phyloP scores from a whole-genome alignment of 148 eudicot genomes.

The Rhododendron molle region DNA sequence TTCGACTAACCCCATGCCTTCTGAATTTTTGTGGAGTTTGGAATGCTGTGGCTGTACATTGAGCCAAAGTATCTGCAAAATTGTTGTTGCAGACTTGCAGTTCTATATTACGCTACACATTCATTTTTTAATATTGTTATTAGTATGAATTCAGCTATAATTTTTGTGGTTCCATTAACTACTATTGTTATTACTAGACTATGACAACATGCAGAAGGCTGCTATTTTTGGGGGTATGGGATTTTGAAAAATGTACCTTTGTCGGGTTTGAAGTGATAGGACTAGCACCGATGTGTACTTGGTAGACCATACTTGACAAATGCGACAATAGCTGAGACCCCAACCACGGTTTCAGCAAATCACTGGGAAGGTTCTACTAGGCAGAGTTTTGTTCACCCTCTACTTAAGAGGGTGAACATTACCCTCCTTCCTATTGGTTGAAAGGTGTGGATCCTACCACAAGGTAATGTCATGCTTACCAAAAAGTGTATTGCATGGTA shows the following conservation, averaged over 20 bases:
- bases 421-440: no score
- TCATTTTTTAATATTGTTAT: neutral
- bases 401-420: no score
- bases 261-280: neutral
- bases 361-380: neutral
- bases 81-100: neutral
- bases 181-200: neutral
- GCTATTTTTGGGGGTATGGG: neutral
- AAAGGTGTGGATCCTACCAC: no score
- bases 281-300: neutral
- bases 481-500: no score
- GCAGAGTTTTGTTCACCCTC: no score
- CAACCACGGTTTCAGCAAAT: neutral
- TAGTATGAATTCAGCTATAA: neutral
- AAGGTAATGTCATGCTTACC: no score
- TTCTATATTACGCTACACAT: neutral
- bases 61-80: neutral
- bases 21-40: neutral
- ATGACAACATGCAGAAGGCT: neutral
- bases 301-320: neutral
- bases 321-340: neutral
- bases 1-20: neutral
- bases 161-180: neutral
- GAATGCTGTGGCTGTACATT: neutral
- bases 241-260: neutral